Base-by-base conservation (phyloP, 495 filamentous ascomycete species). In the Tuber melanosporum region DNA sequence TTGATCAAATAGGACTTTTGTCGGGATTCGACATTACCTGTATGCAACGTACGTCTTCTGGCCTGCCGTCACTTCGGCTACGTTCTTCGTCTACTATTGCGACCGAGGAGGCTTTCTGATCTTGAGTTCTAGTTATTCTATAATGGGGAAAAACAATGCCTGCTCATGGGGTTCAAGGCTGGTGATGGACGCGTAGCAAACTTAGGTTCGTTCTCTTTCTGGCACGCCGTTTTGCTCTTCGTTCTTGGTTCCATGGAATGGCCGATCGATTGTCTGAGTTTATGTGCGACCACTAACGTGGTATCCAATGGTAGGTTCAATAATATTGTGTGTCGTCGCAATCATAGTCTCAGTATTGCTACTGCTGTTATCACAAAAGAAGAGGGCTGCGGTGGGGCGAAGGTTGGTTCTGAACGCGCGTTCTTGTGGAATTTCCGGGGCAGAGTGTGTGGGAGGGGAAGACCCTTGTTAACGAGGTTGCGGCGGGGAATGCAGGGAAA, bases 371-470 rank as follows among this genome's bases (percentile, higher is more conserved):
- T 94, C 95, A n/a, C 92, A 99, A 80, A 89, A 88, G 84, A 99
- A 99, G 87, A 90, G 91, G 84, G 95, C 95, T 77, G 95, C 95
- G 73, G 95, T 99, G 70, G 95, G 95, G 57, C 88, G 95, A 86
- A 93, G 95, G 95, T 97, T 77, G 86, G 85, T 84, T 69, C 52
- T 73, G 26, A 22, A 71, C 44, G 14, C 45, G 45, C 42, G 45
- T 26, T 70, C 19, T 71, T 14, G 32, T 32, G n/a, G 57, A 66
- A 66, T 32, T 66, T 32, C 57, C 32, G 43, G 70, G 47, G 14
- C 43, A 10, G 10, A 12, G 72, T 71, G 14, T 77, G 84, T 86
- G 80, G 86, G 77, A 9, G 43, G 45, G 43, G 45, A 7, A 10
- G 73, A 15, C 32, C n/a, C 73, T 12, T 22, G 17, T 26, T 47